phyloP scores from a whole-genome alignment of 306 rosid species.

The Corylus avellana region DNA sequence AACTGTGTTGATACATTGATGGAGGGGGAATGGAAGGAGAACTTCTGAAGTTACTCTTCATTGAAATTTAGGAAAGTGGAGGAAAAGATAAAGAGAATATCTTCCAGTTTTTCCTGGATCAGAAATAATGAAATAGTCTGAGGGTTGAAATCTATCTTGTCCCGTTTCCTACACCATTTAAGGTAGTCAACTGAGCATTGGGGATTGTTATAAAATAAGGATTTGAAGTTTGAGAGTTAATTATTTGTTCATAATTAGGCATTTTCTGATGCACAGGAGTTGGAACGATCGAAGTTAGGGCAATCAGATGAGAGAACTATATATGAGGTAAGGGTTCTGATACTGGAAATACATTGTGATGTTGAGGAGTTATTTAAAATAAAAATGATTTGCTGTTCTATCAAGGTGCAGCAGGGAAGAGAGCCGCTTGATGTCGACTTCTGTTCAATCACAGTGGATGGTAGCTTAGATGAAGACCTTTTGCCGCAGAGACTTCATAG shows the following conservation, averaged over 20 bases:
- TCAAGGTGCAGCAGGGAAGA: constrained; percentile 98
- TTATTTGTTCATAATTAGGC: constrained; percentile 22
- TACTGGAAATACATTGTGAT: constrained; percentile 25
- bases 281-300: constrained; percentile 63
- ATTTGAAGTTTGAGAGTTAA: background rate
- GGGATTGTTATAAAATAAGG: background rate
- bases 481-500: constrained; percentile 68
- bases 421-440: constrained; percentile 85
- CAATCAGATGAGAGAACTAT: constrained; percentile 92
- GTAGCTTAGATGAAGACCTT: constrained; percentile 59
- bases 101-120: background rate
- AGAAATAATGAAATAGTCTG: background rate
- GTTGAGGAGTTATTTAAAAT: constrained; percentile 33
- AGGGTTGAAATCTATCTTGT: background rate
- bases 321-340: constrained; percentile 75
- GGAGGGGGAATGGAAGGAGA: no score
- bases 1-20: background rate
- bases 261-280: constrained; percentile 50
- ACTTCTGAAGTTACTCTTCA: background rate
- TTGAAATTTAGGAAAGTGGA: background rate
- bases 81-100: background rate
- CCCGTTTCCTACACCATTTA: background rate
- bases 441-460: constrained; percentile 83
- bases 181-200: background rate
- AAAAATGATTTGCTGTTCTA: constrained; percentile 48